Base-by-base conservation (phyloP, 2,329 filamentous ascomycete genomes). In the Verticillium nubilum region DNA sequence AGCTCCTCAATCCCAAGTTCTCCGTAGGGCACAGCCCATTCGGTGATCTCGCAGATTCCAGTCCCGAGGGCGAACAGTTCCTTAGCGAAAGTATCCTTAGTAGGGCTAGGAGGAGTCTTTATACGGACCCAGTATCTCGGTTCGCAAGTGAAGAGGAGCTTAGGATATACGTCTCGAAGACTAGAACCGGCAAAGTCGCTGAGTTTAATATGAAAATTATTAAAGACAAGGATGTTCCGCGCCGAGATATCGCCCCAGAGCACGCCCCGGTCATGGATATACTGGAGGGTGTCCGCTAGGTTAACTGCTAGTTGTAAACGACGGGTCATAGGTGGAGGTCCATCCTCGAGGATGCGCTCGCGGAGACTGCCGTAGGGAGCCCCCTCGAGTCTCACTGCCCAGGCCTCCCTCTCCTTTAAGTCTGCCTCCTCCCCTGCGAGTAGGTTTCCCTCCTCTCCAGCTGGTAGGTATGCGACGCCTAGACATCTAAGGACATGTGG, bases 41-140 rank as follows among this genome's bases (percentile, higher is more conserved):
- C 50, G 9, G 57, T 54, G 28, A 58, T 58, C 50, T 58, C 57
- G 50, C 35, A 54, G 26, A 58, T 58, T 1, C 12, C 47, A 4
- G 57, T 42, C 5, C 57, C 50, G n/a, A 58, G 57, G n/a, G 47
- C 57, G 28, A 54, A 58, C 2, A 58, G 13, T 47, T 58, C 57
- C 26, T 35, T 13, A 25, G 53, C 27, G 53, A 55, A 35, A 29
- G 13, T n/a, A 31, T 35, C 35, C 56, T 28, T 58, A 17, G 56
- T 19, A 37, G 7, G 33, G 19, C n/a, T 31, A 28, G 47, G 28
- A 19, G 57, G 6, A 28, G n/a, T 37, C 28, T 6, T 54, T n/a
- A 17, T 25, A 7, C 15, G 57, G 29, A 17, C 33, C 23, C n/a
- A 54, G 47, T 58, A 58, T 17, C 57, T 47, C 12, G 28, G 10